Percentiles rank a stretch among this genome's conserved stretches.
phyloP scores from a whole-genome alignment of 805 yeast species.

The Sugiyamaella qingdaonensis region DNA sequence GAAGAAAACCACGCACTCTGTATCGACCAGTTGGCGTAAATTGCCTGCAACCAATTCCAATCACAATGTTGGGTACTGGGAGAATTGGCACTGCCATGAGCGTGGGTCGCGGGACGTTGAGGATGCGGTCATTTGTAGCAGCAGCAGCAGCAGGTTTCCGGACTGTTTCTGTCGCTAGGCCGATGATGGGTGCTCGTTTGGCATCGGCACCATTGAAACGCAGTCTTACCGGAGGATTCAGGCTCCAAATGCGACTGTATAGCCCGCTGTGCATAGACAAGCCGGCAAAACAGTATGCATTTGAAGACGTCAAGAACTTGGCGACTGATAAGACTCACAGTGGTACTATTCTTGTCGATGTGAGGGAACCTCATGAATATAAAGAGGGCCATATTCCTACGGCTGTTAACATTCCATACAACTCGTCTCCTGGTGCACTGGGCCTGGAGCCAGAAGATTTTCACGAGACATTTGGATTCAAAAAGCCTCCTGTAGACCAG shows the following conservation, averaged over 20 bases:
- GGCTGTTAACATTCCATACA: constrained; percentile 83
- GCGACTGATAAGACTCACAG: constrained; percentile 41
- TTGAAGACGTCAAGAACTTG: constrained; percentile 50
- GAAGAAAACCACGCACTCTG: too few species aligned
- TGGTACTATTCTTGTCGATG: constrained; percentile 68
- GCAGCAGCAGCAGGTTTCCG: too few species aligned
- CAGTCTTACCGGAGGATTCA: too few species aligned
- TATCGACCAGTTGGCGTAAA: too few species aligned
- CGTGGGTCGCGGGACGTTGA: too few species aligned
- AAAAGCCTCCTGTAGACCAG: constrained; percentile 67
- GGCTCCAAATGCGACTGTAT: constrained; percentile 19
- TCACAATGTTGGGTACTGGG: too few species aligned
- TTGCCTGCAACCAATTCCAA: too few species aligned
- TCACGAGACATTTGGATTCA: constrained; percentile 71
- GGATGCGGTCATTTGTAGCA: too few species aligned
- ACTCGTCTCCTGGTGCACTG: constrained; percentile 88
- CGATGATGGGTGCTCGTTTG: too few species aligned
- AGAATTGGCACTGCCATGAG: too few species aligned
- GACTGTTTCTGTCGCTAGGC: too few species aligned
- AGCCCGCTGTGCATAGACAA: constrained; percentile 27
- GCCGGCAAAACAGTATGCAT: constrained; percentile 51
- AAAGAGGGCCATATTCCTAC: constrained; percentile 74
- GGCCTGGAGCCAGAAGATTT: constrained; percentile 77
- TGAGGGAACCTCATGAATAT: constrained; percentile 84
- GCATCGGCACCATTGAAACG: too few species aligned